A percentile compares a stretch with the other conserved stretches of the same genome.
Evolutionary conservation across 148 eudicot species (phyloP).

Genomic region (Dianthus caryophyllus): DNA sequence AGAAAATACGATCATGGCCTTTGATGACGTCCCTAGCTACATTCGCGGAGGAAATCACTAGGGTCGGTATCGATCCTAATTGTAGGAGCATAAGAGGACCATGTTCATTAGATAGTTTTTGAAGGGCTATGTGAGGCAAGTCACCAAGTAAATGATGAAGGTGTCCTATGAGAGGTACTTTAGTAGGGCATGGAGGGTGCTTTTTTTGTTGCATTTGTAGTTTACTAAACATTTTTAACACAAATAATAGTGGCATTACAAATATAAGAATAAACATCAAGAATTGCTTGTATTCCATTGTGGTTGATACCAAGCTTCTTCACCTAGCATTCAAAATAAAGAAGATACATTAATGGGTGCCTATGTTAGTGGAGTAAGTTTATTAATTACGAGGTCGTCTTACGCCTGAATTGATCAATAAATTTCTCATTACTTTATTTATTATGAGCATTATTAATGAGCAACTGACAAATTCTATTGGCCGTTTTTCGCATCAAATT

Average conservation of each 20-base stretch:
- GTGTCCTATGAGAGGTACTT: constrained; percentile 47
- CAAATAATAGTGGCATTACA: not conserved
- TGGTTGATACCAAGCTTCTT: not conserved
- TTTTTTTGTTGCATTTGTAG: constrained; percentile 4
- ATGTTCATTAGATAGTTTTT: constrained; percentile 26
- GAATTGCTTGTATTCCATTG: constrained; percentile 3
- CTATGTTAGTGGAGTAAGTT: too few species aligned
- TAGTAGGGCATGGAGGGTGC: constrained; percentile 48
- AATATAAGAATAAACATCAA: constrained; percentile 11
- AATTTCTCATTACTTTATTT: too few species aligned
- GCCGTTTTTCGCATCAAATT: too few species aligned
- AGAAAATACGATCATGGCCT: constrained; percentile 38
- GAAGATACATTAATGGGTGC: too few species aligned
- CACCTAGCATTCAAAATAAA: not conserved
- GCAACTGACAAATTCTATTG: too few species aligned
- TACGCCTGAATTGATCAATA: too few species aligned
- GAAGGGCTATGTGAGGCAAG: constrained; percentile 32
- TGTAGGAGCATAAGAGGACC: constrained; percentile 49
- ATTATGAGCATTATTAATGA: too few species aligned
- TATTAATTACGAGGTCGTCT: too few species aligned
- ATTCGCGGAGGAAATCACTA: constrained; percentile 48
- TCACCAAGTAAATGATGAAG: constrained; percentile 41
- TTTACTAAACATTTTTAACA: constrained; percentile 7
- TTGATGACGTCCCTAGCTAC: constrained; percentile 39
- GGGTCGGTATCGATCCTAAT: constrained; percentile 47